Percentiles rank a stretch among this genome's conserved stretches.
These are phyloP conservation scores for Athelia psychrophila DNA, from an alignment of 1,284 basidiomycete genomes.

Conservation along the genomic window DNA sequence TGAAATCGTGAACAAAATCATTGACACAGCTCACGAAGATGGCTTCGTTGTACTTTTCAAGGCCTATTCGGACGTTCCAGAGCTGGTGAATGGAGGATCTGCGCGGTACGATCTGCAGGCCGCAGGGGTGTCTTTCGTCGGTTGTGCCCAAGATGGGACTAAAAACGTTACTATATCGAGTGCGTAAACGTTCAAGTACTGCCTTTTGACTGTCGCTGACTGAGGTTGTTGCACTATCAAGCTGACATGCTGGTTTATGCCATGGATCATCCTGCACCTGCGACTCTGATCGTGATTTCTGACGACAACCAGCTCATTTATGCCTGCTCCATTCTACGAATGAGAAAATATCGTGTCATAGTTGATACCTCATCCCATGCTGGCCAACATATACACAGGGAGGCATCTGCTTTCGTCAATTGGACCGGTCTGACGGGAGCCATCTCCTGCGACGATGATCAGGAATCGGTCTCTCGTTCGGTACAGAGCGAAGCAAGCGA, in stretches of 20 bases:
- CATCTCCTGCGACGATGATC: too few species aligned
- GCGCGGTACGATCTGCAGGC: constrained; percentile 34
- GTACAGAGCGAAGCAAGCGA: too few species aligned
- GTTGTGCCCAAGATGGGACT: constrained; percentile 55
- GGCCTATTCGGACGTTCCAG: constrained; percentile 31
- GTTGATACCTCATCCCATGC: constrained; percentile 27
- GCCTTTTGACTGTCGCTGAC: constrained; percentile 1
- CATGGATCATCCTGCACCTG: constrained; percentile 41
- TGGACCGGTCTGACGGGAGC: too few species aligned
- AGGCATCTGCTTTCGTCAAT: constrained; percentile 1
- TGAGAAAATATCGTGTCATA: constrained; percentile 39
- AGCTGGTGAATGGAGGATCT: constrained; percentile 28
- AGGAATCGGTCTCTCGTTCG: too few species aligned
- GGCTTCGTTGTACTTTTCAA: constrained; percentile 35
- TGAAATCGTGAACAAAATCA: constrained; percentile 27
- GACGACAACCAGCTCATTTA: constrained; percentile 49
- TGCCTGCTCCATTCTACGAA: constrained; percentile 37
- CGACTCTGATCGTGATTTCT: constrained; percentile 42
- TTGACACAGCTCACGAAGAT: constrained; percentile 26
- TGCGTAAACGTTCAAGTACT: constrained; percentile 12
- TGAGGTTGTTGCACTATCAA: constrained; percentile 13
- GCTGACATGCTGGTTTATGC: constrained; percentile 49
- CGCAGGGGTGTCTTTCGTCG: constrained; percentile 55
- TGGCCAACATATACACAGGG: constrained; percentile 3
- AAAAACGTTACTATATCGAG: constrained; percentile 42